A percentile compares a stretch with the other conserved stretches of the same genome.
These are phyloP conservation scores for Vitis riparia DNA, from an alignment of 164 flowering plant genomes.

Conservation along the genomic window DNA sequence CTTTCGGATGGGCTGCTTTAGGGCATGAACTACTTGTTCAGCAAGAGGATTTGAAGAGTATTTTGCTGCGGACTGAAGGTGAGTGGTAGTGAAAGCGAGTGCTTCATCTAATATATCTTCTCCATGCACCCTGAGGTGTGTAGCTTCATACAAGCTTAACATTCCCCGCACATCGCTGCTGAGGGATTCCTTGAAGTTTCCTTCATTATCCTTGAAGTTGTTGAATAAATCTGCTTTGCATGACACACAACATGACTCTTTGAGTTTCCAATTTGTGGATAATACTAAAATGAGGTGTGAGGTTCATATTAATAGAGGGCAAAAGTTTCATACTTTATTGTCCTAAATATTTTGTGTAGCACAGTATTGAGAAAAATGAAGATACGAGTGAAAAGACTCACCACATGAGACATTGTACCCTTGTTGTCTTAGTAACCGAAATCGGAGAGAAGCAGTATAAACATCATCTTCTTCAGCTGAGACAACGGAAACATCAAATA, in stretches of 20 bases:
- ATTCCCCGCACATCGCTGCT: constrained; percentile 30
- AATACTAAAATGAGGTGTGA: no score
- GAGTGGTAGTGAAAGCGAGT: constrained; percentile 25
- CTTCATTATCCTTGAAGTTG: constrained; percentile 38
- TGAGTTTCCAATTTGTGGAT: no score
- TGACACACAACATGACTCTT: background rate
- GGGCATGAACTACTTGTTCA: constrained; percentile 27
- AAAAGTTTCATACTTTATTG: no score
- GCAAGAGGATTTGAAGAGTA: constrained; percentile 15
- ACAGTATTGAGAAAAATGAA: no score
- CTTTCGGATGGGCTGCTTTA: constrained; percentile 34
- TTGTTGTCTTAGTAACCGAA: constrained; percentile 29
- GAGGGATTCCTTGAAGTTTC: constrained; percentile 33
- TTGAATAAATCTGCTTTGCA: constrained; percentile 32
- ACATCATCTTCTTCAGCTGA: background rate
- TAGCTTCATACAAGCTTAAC: constrained; percentile 56
- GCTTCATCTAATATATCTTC: constrained; percentile 57
- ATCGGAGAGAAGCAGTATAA: constrained; percentile 16
- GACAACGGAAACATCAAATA: background rate
- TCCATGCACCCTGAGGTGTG: constrained; percentile 41
- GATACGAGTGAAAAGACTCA: background rate
- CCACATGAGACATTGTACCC: constrained; percentile 18
- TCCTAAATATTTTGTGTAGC: no score
- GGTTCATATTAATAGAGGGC: no score
- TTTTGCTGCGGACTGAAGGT: constrained; percentile 18